A percentile compares a stretch with the other conserved stretches of the same genome.
Evolutionary conservation across 139 green algal genomes (phyloP).

Genomic region (Eudorina sp.): DNA sequence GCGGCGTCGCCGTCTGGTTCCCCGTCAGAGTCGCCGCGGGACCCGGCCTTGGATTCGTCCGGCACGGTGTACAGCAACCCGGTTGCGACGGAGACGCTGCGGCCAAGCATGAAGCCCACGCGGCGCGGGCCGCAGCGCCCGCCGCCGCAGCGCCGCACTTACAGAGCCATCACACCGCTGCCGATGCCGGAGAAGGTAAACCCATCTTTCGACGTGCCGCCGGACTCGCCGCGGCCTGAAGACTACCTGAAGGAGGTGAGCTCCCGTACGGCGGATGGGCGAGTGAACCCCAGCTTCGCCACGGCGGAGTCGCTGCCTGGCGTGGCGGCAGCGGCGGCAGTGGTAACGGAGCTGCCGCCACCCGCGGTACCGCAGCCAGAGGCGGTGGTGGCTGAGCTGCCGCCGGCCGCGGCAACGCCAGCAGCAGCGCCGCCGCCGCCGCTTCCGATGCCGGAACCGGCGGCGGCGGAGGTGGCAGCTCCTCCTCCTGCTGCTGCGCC

Average conservation of each 20-base stretch:
- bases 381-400: background rate
- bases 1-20: background rate
- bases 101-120: background rate
- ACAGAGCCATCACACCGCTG: background rate
- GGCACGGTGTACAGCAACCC: background rate
- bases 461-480: background rate
- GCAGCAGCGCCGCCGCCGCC: background rate
- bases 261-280: conserved; percentile 7
- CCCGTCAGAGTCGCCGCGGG: background rate
- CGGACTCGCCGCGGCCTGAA: background rate
- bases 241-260: background rate
- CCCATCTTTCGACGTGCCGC: conserved; percentile 16
- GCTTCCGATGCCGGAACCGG: background rate
- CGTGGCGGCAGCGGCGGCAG: background rate
- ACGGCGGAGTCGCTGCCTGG: background rate
- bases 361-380: background rate
- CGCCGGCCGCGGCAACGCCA: background rate
- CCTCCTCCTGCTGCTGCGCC: background rate
- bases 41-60: background rate
- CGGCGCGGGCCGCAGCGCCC: background rate
- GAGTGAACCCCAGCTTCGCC: conserved; percentile 33
- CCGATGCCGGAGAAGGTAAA: background rate
- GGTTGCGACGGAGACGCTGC: background rate
- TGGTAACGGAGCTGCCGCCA: background rate
- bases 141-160: background rate